Percentiles rank a stretch among this genome's conserved stretches.
These are phyloP conservation scores for Trichoderma simmonsii DNA, from an alignment of 2,329 filamentous ascomycete genomes.

Conservation along the genomic window DNA sequence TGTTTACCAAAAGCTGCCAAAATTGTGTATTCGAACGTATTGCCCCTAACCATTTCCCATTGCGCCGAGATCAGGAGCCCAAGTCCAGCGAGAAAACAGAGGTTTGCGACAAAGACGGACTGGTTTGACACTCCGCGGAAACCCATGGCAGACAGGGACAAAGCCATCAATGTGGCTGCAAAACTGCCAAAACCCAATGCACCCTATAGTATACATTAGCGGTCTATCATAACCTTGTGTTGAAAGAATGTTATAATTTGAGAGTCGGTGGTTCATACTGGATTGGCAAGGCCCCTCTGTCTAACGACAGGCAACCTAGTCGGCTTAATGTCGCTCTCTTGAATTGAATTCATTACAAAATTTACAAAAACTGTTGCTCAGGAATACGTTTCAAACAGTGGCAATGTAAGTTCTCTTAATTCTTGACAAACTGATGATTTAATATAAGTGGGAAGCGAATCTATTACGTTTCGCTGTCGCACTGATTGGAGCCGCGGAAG, in stretches of 20 bases:
- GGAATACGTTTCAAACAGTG: fast-evolving
- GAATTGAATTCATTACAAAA: neutral
- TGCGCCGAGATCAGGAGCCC: neutral
- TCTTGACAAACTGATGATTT: neutral
- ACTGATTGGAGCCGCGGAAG: neutral
- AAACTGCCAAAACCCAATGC: neutral
- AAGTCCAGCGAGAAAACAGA: neutral
- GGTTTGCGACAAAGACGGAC: neutral
- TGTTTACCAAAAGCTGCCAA: neutral
- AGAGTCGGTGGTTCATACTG: neutral
- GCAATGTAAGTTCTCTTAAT: neutral
- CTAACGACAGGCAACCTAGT: fast-evolving
- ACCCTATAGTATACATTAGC: neutral
- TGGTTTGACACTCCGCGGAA: neutral
- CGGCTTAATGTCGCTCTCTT: neutral
- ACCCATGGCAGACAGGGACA: neutral
- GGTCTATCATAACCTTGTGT: neutral
- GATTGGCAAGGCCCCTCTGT: neutral
- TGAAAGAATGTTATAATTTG: neutral
- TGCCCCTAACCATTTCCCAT: neutral
- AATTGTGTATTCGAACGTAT: neutral
- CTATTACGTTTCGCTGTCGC: neutral
- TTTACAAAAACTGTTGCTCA: neutral
- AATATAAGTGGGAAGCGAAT: neutral
- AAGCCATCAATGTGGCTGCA: neutral